A percentile compares a stretch with the other conserved stretches of the same genome.
Conservation (phyloP, 2,329 filamentous ascomycete species). For the Penicillium olsonii region DNA sequence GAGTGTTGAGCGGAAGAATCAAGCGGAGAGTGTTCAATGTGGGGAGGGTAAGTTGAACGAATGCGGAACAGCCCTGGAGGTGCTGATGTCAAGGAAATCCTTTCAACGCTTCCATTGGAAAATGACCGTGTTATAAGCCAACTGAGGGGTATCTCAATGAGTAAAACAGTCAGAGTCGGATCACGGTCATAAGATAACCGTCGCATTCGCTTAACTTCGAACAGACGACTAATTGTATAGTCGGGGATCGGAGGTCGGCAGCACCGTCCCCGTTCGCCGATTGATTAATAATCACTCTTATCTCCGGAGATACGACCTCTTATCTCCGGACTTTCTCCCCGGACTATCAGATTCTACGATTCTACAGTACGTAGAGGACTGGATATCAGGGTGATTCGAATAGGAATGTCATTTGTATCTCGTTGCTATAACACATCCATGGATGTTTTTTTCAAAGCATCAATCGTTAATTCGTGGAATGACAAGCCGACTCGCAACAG, state of each 20-base stretch:
- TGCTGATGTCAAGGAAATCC: background rate
- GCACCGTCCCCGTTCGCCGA: background rate
- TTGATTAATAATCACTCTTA: background rate
- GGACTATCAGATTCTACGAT: too few species aligned
- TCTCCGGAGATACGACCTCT: too few species aligned
- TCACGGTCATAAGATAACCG: background rate
- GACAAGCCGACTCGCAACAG: conserved; percentile 1
- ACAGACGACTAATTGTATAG: background rate
- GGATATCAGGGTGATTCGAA: too few species aligned
- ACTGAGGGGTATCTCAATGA: background rate
- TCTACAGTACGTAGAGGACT: too few species aligned
- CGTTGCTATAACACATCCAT: conserved; percentile 9
- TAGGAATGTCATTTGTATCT: background rate
- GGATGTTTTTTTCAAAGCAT: too few species aligned
- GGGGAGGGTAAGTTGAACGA: too few species aligned
- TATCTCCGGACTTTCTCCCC: too few species aligned
- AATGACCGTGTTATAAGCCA: background rate
- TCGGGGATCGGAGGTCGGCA: background rate
- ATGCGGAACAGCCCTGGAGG: background rate
- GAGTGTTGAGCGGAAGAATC: background rate
- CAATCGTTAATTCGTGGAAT: conserved; percentile 19
- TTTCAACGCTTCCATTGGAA: too few species aligned
- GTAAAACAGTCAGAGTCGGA: background rate
- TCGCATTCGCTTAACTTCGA: background rate
- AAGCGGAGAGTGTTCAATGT: background rate